phyloP scores from a whole-genome alignment of 2,329 filamentous ascomycete species.

The Ophiostoma angusticollis region DNA sequence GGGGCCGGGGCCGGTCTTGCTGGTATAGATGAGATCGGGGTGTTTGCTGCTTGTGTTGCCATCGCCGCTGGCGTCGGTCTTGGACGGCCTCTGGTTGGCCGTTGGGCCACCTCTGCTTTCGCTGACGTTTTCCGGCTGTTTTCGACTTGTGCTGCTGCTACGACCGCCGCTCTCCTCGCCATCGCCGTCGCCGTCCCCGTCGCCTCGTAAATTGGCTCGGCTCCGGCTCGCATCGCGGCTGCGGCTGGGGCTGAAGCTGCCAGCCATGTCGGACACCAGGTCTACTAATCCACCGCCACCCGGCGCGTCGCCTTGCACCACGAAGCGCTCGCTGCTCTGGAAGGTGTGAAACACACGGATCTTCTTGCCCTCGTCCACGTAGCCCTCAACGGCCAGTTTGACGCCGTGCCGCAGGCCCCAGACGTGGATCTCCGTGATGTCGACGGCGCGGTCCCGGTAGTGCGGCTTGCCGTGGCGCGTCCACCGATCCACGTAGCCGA shows the following conservation, averaged over 20 bases:
- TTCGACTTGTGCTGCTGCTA: conserved; percentile 17
- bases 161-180: conserved; percentile 19
- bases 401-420: conserved; percentile 84
- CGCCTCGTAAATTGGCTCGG: no score
- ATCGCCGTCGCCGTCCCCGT: background rate
- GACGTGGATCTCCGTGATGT: conserved; percentile 78
- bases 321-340: conserved; percentile 53
- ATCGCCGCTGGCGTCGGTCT: no score
- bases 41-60: no score
- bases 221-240: no score
- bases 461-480: conserved; percentile 36
- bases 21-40: background rate
- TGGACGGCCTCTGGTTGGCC: background rate
- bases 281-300: conserved; percentile 36
- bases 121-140: background rate
- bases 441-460: conserved; percentile 71
- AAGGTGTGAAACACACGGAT: conserved; percentile 81
- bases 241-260: background rate
- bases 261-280: conserved; percentile 41
- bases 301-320: conserved; percentile 47
- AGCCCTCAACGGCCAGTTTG: conserved; percentile 76
- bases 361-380: conserved; percentile 73
- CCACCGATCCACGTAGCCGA: conserved; percentile 84
- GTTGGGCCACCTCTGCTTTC: background rate
- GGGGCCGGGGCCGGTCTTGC: background rate